Base-by-base conservation (phyloP, 129 eudicot species). In the Flaveria sonorensis region DNA sequence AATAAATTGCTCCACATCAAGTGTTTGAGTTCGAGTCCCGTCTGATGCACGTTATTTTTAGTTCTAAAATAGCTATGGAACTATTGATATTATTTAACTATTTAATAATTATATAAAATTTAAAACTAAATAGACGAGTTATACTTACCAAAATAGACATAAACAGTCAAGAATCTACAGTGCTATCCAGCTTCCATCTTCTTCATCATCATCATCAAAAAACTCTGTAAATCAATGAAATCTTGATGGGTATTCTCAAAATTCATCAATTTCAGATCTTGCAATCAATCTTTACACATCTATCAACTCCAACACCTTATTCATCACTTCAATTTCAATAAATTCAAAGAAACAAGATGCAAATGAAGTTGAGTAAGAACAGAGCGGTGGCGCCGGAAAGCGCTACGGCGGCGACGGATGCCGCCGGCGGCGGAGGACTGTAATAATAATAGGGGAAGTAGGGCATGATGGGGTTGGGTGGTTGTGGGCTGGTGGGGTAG, bases 401-500 rank as follows among this genome's bases (percentile, higher is more conserved):
- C 51, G 73, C 42, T 14, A 72, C 72, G 18, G 89, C 74, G 52
- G 71, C 26, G 40, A 7, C 40, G 71, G 84, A 42, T 2, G n/a
- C 71, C 21, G 46, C 15, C 15, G 89, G 72, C 4, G 96, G 86
- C 12, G 98, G 98, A 51, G 96, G 96, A 66, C 42, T 88, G 76
- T 93, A 77, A n/a, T 85, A 91, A 87, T 91, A 93, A 47, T 64
- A 93, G 4, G 98, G 98, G 56, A 82, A 93, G 81, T 93, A 93
- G 10, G 97, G 96, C 69, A 93, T 89, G 60, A 93, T 93, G 15
- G 98, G 98, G 83, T 93, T 93, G 1, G 98, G 97, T 16, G 98
- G 93, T 69, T 89, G 87, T 46, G 98, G 97, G 8, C 87, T 80
- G 4, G 88, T 36, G 40, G 40, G 40, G 40, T 36, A 85, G 73